Percentiles rank a stretch among this genome's conserved stretches.
phyloP scores from a whole-genome alignment of 164 flowering plant species.

The Houttuynia cordata region DNA sequence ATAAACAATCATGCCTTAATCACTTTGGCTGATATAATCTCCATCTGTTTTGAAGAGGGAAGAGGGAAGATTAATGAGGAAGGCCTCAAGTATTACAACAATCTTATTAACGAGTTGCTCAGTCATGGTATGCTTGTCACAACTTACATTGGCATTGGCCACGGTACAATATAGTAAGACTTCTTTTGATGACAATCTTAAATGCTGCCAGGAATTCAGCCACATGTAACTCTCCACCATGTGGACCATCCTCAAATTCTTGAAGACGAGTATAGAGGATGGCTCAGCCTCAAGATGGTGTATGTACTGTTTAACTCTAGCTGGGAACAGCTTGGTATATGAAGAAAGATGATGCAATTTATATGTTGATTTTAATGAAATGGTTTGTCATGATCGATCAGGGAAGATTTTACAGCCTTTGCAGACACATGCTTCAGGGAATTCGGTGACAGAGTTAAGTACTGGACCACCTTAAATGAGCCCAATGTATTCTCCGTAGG shows the following conservation, averaged over 20 bases:
- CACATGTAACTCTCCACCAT: conserved; percentile 18
- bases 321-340: background rate
- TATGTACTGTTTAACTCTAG: background rate
- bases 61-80: conserved; percentile 12
- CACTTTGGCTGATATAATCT: background rate
- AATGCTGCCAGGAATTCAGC: too few relatives aligned
- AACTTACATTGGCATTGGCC: too few relatives aligned
- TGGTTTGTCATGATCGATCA: background rate
- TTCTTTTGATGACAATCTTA: background rate
- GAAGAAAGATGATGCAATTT: too few relatives aligned
- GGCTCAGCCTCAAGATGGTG: conserved; percentile 23
- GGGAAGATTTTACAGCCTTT: conserved; percentile 7
- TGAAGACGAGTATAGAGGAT: conserved; percentile 25
- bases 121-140: conserved; percentile 2
- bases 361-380: background rate
- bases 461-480: conserved; percentile 47
- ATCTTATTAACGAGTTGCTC: conserved; percentile 11
- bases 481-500: conserved; percentile 19
- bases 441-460: conserved; percentile 38
- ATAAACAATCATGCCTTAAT: background rate
- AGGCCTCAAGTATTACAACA: conserved; percentile 13
- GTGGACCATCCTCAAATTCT: conserved; percentile 23
- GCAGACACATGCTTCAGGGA: conserved; percentile 13
- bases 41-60: conserved; percentile 2
- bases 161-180: background rate